Conservation (phyloP, 306 rosid species). For the Styphnolobium japonicum region DNA sequence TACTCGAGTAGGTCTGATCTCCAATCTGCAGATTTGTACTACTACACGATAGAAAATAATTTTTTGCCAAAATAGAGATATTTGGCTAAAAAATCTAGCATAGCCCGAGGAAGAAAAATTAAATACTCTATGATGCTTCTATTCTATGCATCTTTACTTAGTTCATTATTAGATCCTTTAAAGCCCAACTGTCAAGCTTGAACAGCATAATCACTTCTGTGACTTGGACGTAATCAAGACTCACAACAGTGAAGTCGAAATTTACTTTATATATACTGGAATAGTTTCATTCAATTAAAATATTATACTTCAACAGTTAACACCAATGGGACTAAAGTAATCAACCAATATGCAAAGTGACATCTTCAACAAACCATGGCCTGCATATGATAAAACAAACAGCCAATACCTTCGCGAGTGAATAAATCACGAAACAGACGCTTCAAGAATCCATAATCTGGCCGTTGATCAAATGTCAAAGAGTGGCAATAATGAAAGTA, state of each 20-base stretch:
- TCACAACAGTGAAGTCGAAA: neutral
- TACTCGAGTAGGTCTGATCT: neutral
- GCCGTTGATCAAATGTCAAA: slow-evolving; percentile 62
- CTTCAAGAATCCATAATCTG: slow-evolving; percentile 70
- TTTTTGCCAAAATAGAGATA: neutral
- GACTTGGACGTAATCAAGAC: neutral
- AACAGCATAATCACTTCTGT: neutral
- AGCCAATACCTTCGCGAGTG: slow-evolving; percentile 47
- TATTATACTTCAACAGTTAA: neutral
- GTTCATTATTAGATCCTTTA: neutral
- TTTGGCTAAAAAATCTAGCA: slow-evolving; percentile 3
- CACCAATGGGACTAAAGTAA: neutral
- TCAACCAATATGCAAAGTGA: neutral
- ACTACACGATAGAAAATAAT: neutral
- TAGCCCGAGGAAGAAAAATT: neutral
- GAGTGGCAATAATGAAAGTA: slow-evolving; percentile 72
- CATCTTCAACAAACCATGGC: neutral
- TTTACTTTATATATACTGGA: neutral
- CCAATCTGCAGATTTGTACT: neutral
- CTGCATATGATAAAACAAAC: neutral
- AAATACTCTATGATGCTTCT: neutral
- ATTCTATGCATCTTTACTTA: neutral
- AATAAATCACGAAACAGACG: slow-evolving; percentile 59
- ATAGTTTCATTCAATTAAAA: neutral
- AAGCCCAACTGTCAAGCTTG: neutral